phyloP scores from a whole-genome alignment of 768 basidiomycete species.

The Termitomyces sp. region DNA sequence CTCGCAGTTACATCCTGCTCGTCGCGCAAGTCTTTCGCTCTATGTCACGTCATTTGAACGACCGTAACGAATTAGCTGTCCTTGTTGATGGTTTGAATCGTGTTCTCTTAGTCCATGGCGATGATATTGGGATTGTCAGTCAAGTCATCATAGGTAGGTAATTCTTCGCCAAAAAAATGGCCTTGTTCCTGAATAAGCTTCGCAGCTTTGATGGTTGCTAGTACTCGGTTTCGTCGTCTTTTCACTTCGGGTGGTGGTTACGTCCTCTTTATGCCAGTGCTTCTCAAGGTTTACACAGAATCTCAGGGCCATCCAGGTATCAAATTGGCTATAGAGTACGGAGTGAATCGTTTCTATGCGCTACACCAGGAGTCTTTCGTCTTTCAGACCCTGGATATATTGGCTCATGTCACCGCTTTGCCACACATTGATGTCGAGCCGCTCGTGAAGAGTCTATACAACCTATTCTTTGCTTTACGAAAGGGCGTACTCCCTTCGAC shows the following conservation, averaged over 20 bases:
- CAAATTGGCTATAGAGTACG: slow-evolving; percentile 66
- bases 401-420: slow-evolving; percentile 51
- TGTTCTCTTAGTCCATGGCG: slow-evolving; percentile 63
- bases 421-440: slow-evolving; percentile 46
- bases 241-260: slow-evolving; percentile 73
- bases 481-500: slow-evolving; percentile 34
- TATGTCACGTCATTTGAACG: slow-evolving; percentile 68
- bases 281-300: slow-evolving; percentile 70
- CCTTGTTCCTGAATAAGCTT: slow-evolving; percentile 5
- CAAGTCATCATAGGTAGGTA: slow-evolving; percentile 68
- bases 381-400: slow-evolving; percentile 67
- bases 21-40: slow-evolving; percentile 69
- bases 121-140: slow-evolving; percentile 74
- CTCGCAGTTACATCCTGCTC: slow-evolving; percentile 66
- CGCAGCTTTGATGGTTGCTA: slow-evolving; percentile 69
- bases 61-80: slow-evolving; percentile 61
- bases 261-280: slow-evolving; percentile 68
- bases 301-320: slow-evolving; percentile 55
- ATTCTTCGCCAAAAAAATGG: background rate
- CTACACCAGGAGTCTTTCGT: slow-evolving; percentile 71
- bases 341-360: slow-evolving; percentile 68
- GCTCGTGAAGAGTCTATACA: slow-evolving; percentile 55
- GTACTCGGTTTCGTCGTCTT: slow-evolving; percentile 72
- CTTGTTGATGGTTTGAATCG: slow-evolving; percentile 71
- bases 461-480: slow-evolving; percentile 57